Percentiles rank a stretch among this genome's conserved stretches.
These are phyloP conservation scores for Sphaerobolus stellatus DNA, from an alignment of 1,284 basidiomycete species.

Conservation along the genomic window DNA sequence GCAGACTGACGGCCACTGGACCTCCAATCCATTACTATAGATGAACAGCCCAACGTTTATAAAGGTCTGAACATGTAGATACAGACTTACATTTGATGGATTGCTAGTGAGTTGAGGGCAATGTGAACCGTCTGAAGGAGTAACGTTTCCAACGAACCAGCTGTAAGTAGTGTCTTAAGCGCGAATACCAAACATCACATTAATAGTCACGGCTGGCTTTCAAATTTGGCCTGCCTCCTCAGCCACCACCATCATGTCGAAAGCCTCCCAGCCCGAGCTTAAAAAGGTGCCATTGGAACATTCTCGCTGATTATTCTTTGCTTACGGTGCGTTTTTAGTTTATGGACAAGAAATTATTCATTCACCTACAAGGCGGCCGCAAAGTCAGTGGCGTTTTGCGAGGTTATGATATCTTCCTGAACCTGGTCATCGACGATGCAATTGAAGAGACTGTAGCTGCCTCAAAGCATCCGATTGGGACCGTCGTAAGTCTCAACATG, in stretches of 20 bases:
- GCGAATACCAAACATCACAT: conserved; percentile 7
- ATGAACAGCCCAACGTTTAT: background rate
- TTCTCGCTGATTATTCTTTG: conserved; percentile 3
- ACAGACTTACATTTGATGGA: conserved; percentile 6
- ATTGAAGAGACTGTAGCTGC: conserved; percentile 87
- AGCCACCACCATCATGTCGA: conserved; percentile 62
- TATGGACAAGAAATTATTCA: conserved; percentile 97
- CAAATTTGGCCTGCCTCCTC: conserved; percentile 14
- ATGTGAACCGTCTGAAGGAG: too few relatives aligned
- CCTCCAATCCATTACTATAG: conserved; percentile 11
- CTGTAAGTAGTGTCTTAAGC: conserved; percentile 4
- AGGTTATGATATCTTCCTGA: conserved; percentile 98
- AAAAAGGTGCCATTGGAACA: conserved; percentile 68
- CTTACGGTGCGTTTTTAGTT: conserved; percentile 57
- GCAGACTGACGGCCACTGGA: background rate
- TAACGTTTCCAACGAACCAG: too few relatives aligned
- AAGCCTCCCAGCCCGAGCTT: conserved; percentile 89
- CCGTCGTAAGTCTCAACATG: conserved; percentile 64
- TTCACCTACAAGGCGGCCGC: conserved; percentile 94
- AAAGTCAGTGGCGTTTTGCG: conserved; percentile 95
- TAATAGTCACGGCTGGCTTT: conserved; percentile 4
- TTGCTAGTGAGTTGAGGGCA: background rate
- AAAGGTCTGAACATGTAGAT: conserved; percentile 3
- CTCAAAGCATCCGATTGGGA: conserved; percentile 88
- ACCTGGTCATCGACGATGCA: conserved; percentile 95